phyloP scores from a whole-genome alignment of 768 basidiomycete genomes.

The Pulveroboletus sp. region DNA sequence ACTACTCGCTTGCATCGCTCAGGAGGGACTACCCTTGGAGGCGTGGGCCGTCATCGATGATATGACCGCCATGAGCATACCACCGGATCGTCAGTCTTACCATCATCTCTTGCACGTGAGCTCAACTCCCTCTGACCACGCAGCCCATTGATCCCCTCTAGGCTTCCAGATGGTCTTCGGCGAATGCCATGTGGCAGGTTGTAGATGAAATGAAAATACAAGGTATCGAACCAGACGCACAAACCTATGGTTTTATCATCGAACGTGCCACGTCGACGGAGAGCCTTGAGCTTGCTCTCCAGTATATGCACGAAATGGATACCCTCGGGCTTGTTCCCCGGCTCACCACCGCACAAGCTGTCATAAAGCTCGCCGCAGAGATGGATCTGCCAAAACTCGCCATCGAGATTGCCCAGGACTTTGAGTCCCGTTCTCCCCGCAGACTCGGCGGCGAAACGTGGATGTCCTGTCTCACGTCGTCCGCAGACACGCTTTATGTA shows the following conservation, averaged over 20 bases:
- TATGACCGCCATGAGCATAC: slow-evolving; percentile 50
- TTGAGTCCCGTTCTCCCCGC: slow-evolving; percentile 51
- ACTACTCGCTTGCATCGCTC: slow-evolving; percentile 47
- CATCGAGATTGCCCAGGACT: slow-evolving; percentile 60
- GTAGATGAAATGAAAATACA: slow-evolving; percentile 52
- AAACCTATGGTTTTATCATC: slow-evolving; percentile 54
- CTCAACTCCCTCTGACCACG: slow-evolving; percentile 1
- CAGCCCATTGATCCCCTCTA: slow-evolving; percentile 23
- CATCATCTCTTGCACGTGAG: slow-evolving; percentile 58
- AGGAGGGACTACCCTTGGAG: slow-evolving; percentile 42
- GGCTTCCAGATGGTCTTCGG: slow-evolving; percentile 41
- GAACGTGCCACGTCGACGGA: slow-evolving; percentile 38
- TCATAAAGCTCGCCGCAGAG: slow-evolving; percentile 52
- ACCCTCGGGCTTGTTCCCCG: slow-evolving; percentile 45
- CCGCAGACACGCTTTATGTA: slow-evolving; percentile 66
- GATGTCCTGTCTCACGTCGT: slow-evolving; percentile 61
- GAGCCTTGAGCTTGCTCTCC: slow-evolving; percentile 65
- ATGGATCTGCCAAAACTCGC: slow-evolving; percentile 60
- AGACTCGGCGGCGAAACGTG: slow-evolving; percentile 52
- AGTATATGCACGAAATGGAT: slow-evolving; percentile 57
- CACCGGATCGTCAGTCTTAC: slow-evolving; percentile 49
- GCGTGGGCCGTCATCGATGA: slow-evolving; percentile 67
- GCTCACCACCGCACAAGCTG: slow-evolving; percentile 42
- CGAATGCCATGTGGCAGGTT: slow-evolving; percentile 43
- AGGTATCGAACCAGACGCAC: slow-evolving; percentile 44